Evolutionary conservation across 2,329 filamentous ascomycete genomes (phyloP), one percentile per base, ranked within the genome.

Genomic region (Diplodia corticola): DNA sequence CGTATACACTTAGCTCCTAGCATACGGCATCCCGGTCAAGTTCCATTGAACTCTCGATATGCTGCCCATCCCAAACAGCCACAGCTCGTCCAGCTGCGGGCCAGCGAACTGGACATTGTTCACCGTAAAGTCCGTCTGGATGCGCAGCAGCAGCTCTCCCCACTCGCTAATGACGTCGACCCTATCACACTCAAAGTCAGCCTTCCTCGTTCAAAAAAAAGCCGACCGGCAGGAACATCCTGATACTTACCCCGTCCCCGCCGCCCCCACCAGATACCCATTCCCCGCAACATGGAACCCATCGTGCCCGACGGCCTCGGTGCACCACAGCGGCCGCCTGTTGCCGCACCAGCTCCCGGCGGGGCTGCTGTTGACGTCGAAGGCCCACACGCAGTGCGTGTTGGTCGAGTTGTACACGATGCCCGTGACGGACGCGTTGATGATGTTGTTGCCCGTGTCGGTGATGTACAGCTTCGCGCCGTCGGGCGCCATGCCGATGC

Each of bases 401-500:
- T 61, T 61, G 5, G 44, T 61, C 5, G 57, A 49, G 40, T 37
- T 61, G 44, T 49, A 61, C 7, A 49, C 57, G 26, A 61, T 46
- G 5, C 54, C 57, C 3, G 22, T 37, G n/a, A 48, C 5, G 2
- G 57, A 24, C 2, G 26, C 57, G 26, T 50, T 50, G 40, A 61
- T n/a, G 12, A 50, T 61, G n/a, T 61, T n/a, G 30, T 50, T 44
- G 20, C 48, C 61, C 9, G n/a, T 30, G 20, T 64, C 61, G n/a
- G 61, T 54, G 20, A 64, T 4, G 48, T 64, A 64, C 4, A 64
- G 46, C 20, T 24, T 66, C 4, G 6, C 17, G 1, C 44, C 40
- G 55, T 66, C 64, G 24, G 55, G 54, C 13, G 64, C 37, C n/a
- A 66, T 50, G 12, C 44, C 64, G 48, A 66, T 61, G 30, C 61